Evolutionary conservation across 2,329 filamentous ascomycete species (phyloP), one percentile per base, ranked within the genome.

Genomic region (Chaetomiaceae sp.): DNA sequence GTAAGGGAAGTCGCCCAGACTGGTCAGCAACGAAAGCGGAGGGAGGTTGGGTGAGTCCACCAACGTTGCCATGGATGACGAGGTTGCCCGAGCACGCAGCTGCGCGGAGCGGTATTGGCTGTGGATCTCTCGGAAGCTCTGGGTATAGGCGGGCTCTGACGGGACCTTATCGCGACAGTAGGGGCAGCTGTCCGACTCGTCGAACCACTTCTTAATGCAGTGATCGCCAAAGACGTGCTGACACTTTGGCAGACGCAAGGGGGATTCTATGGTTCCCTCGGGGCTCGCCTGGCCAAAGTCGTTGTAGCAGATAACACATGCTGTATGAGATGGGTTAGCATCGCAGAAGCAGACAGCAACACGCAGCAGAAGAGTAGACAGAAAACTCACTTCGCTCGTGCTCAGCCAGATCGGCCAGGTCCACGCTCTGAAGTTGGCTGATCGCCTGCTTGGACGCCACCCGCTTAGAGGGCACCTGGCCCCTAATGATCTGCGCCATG

Each of bases 121-220:
- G 1, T 51, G 47, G 17, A 52, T 33, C 4, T 42, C 40, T 29
- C 46, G 49, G 12, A 38, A 19, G 14, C 30, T 27, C 8, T 43
- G 20, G 6, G 37, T 36, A 4, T 46, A 9, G 27, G 56, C 56
- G 18, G 62, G 57, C 48, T 80, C 74, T 2, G 76, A 75, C 3
- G 71, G 75, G 19, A 84, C 66, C 55, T 80, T 79, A 51, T 79
- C 73, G 20, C 80, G 74, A 60, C 80, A 84, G 56, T 83, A 83
- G 0, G 80, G 80, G 53, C 80, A 84, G 45, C 69, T 80, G 54
- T 80, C 73, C 2, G 76, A 76, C 37, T 82, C 76, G 42, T 77
- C 69, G 34, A 84, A 73, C 80, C 80, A 84, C 54, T 78, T 81
- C 59, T 76, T 79, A 52, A 84, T 79, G 60, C 80, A 84, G 54